Base-by-base conservation (phyloP, 176 grass and related monocot genomes). In the Oryza brachyantha region DNA sequence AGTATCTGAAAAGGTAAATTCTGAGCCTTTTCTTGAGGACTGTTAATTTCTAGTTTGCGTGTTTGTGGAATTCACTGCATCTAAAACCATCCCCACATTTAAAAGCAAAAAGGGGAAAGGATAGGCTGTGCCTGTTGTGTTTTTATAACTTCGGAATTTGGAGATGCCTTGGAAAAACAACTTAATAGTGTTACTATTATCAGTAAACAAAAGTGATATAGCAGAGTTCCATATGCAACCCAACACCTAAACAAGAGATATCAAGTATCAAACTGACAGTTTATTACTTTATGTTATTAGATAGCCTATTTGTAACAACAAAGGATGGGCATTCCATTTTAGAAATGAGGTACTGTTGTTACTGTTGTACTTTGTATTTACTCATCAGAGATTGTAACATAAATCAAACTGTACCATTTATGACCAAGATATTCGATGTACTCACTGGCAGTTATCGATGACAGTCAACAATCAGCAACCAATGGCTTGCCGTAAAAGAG, bases 1-100 rank as follows among this genome's bases (percentile, higher is more conserved):
- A 84, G 89, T 94, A 69, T 91, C 87, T 21, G 95, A 92, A 55
- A 98, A 98, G 92, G 92, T 97, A 88, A 77, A 48, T 35, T 62
- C 45, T 65, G 26, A 79, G 37, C 4, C 31, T 73, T 8, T 83
- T 78, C 61, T 81, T 62, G 16, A 64, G 39, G 21, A 29, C 54
- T 36, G 54, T 43, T 32, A 84, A 46, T 61, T 57, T 24, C 7
- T 8, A 84, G 36, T 61, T 57, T 57, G 52, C 0, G 24, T 57
- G n/a, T 24, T 24, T 57, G 19, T n/a, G 42, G 42, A 45, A 14
- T 45, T 14, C 13, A 45, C 13, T 45, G 42, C 11, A 45, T 41
- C 21, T 24, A 21, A 41, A 66, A 37, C 17, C 25, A 9, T 13
- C 13, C 66, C 66, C 2, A 1, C 38, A 42, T 42, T 22, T 40